Evolutionary conservation across 164 flowering plant genomes (phyloP).

Genomic region (Annona cherimola): DNA sequence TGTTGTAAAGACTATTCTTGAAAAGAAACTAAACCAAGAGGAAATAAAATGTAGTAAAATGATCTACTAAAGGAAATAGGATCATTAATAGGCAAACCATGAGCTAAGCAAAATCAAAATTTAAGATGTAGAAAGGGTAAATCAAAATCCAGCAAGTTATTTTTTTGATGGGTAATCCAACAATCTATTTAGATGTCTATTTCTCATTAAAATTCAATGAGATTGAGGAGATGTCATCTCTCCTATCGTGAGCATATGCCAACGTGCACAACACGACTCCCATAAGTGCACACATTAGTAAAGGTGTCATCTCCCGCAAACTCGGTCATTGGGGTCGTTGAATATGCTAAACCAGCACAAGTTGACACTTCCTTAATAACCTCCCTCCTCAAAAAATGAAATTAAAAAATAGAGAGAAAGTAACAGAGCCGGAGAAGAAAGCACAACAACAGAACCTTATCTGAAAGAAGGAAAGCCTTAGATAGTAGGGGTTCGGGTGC

Average conservation of each 20-base stretch:
- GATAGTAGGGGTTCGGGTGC: background rate
- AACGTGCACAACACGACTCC: background rate
- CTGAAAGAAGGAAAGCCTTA: background rate
- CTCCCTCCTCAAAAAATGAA: background rate
- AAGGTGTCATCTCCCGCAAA: background rate
- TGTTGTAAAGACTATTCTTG: no score
- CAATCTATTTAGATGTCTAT: no score
- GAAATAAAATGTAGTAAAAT: no score
- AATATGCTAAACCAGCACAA: background rate
- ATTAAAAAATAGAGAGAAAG: background rate
- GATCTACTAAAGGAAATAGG: no score
- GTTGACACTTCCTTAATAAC: background rate
- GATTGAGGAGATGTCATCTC: background rate
- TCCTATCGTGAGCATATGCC: background rate
- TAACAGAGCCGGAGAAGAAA: background rate
- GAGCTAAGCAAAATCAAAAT: no score
- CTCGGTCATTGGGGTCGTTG: no score
- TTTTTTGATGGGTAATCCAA: no score
- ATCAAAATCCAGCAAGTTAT: no score
- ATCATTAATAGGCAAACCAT: no score
- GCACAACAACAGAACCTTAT: slow-evolving; percentile 5
- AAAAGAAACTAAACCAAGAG: no score
- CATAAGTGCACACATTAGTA: background rate
- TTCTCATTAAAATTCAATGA: no score
- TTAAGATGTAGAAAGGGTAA: no score